Evolutionary conservation across 768 basidiomycete species (phyloP), one percentile per base, ranked within the genome.

Genomic region (Lentinula sp.): DNA sequence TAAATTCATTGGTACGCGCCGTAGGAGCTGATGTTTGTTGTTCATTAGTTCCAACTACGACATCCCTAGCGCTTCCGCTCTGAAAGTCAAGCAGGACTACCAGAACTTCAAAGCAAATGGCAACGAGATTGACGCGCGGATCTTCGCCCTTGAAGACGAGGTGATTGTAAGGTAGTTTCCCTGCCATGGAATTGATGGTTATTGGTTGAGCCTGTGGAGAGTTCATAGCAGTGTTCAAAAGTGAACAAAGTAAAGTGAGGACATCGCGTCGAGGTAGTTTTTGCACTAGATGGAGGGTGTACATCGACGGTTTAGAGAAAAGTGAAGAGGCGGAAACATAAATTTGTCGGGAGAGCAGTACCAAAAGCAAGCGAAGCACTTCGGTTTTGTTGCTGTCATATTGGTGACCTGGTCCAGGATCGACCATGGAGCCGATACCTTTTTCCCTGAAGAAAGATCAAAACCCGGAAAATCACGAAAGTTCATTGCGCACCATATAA

Each of bases 111-210:
- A 95, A 74, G 62, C 85, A 91, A 50, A 83, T 83, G 61, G 84
- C 81, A 45, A 94, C 86, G 49, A 96, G 82, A 13, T 80, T 86
- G 4, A 84, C 80, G 67, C 87, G 78, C 2, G 87, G 76, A 66
- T 95, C 93, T 66, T 93, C 92, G n/a, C 88, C 87, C 68, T 94
- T 95, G 68, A 91, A 91, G 16, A 94, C 87, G 8, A 94, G 81
- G 70, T 95, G 93, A 66, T 94, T 93, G 70, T 95, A 95, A 0
- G 93, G 93, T 32, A 94, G 73, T 66, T 86, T 90, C 32, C 88
- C 89, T 0, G 90, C 84, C 73, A 92, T 84, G 23, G 83, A 80
- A 28, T 83, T 85, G 56, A 92, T 83, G 18, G 80, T 80, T 50
- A 77, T 82, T 46, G 75, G 74, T 49, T 73, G 80, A 23, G 77